These are phyloP conservation scores for Podospora pseudopauciseta DNA, from an alignment of 495 filamentous ascomycete species.

Conservation along the genomic window DNA sequence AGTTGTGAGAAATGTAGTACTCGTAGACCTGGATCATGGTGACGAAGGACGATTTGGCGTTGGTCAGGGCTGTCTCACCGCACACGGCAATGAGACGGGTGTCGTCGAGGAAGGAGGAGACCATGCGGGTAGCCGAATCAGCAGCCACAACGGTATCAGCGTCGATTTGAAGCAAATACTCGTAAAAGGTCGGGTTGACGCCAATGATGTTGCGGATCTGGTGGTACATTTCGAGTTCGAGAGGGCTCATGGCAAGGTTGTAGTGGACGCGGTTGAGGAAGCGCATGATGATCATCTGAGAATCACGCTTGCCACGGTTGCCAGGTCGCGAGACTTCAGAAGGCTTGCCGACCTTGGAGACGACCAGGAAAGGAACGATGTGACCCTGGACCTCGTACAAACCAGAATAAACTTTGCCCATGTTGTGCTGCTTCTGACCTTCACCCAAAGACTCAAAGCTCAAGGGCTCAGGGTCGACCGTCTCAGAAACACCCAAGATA, in stretches of 20 bases:
- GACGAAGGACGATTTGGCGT: constrained; percentile 85
- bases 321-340: constrained; percentile 94
- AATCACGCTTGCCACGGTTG: constrained; percentile 98
- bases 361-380: constrained; percentile 94
- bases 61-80: constrained; percentile 89
- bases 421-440: constrained; percentile 96
- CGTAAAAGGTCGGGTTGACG: constrained; percentile 97
- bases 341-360: constrained; percentile 96
- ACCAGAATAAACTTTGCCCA: constrained; percentile 97
- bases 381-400: constrained; percentile 97
- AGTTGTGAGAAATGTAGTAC: constrained; percentile 98
- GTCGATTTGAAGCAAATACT: constrained; percentile 95
- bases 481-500: constrained; percentile 90
- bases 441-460: constrained; percentile 97
- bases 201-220: constrained; percentile 99
- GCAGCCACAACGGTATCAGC: constrained; percentile 92
- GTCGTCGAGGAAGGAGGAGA: constrained; percentile 85
- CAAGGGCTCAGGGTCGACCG: constrained; percentile 91
- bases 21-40: constrained; percentile 99
- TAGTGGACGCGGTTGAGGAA: constrained; percentile 99
- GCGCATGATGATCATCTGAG: constrained; percentile 95
- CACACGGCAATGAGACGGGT: constrained; percentile 89
- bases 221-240: constrained; percentile 98
- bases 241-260: constrained; percentile 89
- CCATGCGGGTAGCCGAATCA: constrained; percentile 90